Conservation (phyloP, 768 basidiomycete genomes). For the Pisolithus tinctorius region DNA sequence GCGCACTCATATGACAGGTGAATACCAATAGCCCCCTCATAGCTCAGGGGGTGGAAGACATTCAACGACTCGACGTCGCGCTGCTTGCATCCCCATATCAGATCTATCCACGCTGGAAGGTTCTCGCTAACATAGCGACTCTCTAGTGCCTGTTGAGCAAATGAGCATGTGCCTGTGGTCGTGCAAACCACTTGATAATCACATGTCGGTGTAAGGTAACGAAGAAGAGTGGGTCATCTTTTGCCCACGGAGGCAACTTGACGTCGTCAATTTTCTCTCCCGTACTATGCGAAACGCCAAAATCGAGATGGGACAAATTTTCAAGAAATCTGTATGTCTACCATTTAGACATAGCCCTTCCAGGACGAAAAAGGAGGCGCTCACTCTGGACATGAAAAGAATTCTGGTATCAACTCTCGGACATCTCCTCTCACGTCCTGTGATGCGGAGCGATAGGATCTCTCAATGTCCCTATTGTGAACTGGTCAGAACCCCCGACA, state of each 20-base stretch:
- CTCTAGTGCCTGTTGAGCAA: conserved; percentile 62
- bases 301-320: conserved; percentile 74
- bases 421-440: conserved; percentile 87
- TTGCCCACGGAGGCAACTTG: conserved; percentile 87
- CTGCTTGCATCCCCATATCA: conserved; percentile 89
- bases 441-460: conserved; percentile 81
- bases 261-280: conserved; percentile 84
- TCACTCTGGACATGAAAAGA: conserved; percentile 78
- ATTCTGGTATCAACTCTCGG: conserved; percentile 87
- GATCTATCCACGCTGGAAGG: conserved; percentile 86
- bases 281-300: conserved; percentile 64
- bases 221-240: conserved; percentile 77
- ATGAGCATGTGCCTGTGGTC: background rate
- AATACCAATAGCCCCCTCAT: conserved; percentile 81
- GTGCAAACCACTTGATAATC: conserved; percentile 9
- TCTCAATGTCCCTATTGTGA: conserved; percentile 55
- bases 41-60: conserved; percentile 89
- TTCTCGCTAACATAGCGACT: conserved; percentile 81
- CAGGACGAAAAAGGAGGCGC: conserved; percentile 12
- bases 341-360: background rate
- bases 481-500: conserved; percentile 5
- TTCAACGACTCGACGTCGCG: conserved; percentile 71
- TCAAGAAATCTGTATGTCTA: conserved; percentile 61
- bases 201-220: conserved; percentile 72
- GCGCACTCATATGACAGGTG: background rate